Evolutionary conservation across 176 grass and related monocot species (phyloP).

Genomic region (Juncus inflexus): DNA sequence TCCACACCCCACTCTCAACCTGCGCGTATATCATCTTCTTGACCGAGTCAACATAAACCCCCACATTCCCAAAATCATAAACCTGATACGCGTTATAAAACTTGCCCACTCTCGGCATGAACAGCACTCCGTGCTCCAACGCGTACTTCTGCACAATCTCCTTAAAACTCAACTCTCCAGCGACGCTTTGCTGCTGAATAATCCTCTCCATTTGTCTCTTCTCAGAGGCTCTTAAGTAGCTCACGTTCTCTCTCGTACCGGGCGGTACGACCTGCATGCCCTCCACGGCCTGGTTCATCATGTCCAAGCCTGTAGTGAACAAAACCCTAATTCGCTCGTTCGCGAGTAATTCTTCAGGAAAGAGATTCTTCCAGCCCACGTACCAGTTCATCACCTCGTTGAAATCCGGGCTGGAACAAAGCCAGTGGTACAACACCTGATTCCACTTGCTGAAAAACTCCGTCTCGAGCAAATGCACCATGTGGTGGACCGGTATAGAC

Average conservation of each 20-base stretch:
- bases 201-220: constrained; percentile 66
- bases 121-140: constrained; percentile 61
- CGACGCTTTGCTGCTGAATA: constrained; percentile 35
- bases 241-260: constrained; percentile 56
- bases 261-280: constrained; percentile 64
- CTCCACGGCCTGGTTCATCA: constrained; percentile 88
- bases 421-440: constrained; percentile 74
- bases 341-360: constrained; percentile 70
- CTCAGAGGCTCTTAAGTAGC: constrained; percentile 63
- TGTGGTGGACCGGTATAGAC: constrained; percentile 66
- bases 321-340: constrained; percentile 65
- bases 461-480: constrained; percentile 84
- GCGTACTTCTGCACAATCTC: constrained; percentile 80
- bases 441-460: constrained; percentile 94
- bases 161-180: constrained; percentile 69
- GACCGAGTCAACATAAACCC: constrained; percentile 69
- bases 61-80: constrained; percentile 72
- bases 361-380: constrained; percentile 70
- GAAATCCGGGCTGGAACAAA: constrained; percentile 75
- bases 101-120: constrained; percentile 77
- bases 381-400: constrained; percentile 88
- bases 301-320: constrained; percentile 62
- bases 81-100: constrained; percentile 68
- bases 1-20: constrained; percentile 59
- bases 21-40: constrained; percentile 67